Conservation (phyloP, 108 stramenopile species). For the Craspedostauros australis region DNA sequence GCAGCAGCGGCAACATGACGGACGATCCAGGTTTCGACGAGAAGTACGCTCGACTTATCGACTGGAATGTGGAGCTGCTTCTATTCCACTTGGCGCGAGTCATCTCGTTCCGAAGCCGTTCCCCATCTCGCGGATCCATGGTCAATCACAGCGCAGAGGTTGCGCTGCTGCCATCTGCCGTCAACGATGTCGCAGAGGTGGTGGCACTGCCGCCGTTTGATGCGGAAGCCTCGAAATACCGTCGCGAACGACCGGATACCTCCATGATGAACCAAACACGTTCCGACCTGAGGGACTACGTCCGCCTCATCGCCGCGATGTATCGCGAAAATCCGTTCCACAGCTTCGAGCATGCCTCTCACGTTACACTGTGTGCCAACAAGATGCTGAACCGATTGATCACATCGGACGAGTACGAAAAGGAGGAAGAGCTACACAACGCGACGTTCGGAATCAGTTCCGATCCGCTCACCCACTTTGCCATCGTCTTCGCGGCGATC, state of each 20-base stretch:
- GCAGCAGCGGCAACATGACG: no score
- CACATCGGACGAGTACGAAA: constrained; percentile 27
- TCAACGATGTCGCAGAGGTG: constrained; percentile 23
- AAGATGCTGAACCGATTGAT: constrained; percentile 41
- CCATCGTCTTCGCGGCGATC: constrained; percentile 42
- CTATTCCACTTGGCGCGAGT: constrained; percentile 17
- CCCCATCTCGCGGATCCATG: constrained; percentile 10
- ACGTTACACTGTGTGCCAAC: constrained; percentile 40
- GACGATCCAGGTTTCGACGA: constrained; percentile 13
- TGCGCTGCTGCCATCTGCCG: constrained; percentile 10
- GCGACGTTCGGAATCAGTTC: constrained; percentile 26
- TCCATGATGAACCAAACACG: constrained; percentile 17
- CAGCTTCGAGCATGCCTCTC: constrained; percentile 49
- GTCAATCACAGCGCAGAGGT: constrained; percentile 20
- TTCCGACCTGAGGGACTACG: constrained; percentile 17
- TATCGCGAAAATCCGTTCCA: constrained; percentile 45
- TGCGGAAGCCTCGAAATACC: constrained; percentile 12
- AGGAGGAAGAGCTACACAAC: constrained; percentile 24
- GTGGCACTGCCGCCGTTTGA: constrained; percentile 21
- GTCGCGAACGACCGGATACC: constrained; percentile 15
- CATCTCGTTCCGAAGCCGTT: constrained; percentile 11
- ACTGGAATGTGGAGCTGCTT: constrained; percentile 28
- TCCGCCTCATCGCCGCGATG: constrained; percentile 14
- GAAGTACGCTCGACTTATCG: constrained; percentile 24
- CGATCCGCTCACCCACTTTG: constrained; percentile 44